Conservation (phyloP, 164 flowering plant genomes). For the Aristolochia contorta region DNA sequence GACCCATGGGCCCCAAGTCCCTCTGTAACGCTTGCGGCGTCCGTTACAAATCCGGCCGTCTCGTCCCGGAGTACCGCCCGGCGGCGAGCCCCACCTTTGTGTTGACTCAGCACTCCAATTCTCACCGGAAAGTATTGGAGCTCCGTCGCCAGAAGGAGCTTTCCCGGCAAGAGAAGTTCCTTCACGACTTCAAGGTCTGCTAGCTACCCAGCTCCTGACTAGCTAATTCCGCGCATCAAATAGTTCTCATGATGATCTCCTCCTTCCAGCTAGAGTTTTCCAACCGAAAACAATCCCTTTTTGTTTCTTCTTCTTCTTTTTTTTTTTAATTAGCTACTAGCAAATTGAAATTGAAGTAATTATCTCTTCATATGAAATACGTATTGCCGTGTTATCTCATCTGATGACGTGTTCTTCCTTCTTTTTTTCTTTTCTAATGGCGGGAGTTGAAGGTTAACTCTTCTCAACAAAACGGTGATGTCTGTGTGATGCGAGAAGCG, state of each 20-base stretch:
- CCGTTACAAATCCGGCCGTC: slow-evolving; percentile 57
- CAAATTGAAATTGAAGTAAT: not conserved
- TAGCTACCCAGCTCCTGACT: too few species aligned
- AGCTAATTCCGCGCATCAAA: too few species aligned
- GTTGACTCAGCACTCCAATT: slow-evolving; percentile 54
- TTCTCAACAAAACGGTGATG: not conserved
- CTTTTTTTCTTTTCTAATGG: not conserved
- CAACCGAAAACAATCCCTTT: not conserved
- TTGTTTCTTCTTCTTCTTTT: too few species aligned
- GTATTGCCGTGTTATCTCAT: not conserved
- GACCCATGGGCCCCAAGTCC: slow-evolving; percentile 60
- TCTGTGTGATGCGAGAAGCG: slow-evolving; percentile 7
- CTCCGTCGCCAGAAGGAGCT: slow-evolving; percentile 49
- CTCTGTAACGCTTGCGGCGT: slow-evolving; percentile 65
- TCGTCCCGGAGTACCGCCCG: slow-evolving; percentile 62
- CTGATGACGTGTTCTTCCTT: not conserved
- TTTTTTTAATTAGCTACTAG: too few species aligned
- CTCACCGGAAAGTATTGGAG: slow-evolving; percentile 63
- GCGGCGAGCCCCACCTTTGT: slow-evolving; percentile 67
- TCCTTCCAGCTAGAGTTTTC: too few species aligned
- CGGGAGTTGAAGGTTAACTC: too few species aligned
- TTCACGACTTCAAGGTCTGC: slow-evolving; percentile 37
- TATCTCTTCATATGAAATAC: not conserved
- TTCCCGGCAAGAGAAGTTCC: slow-evolving; percentile 13
- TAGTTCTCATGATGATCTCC: too few species aligned